Evolutionary conservation across 768 basidiomycete species (phyloP).

Genomic region (Mycena haematopus): DNA sequence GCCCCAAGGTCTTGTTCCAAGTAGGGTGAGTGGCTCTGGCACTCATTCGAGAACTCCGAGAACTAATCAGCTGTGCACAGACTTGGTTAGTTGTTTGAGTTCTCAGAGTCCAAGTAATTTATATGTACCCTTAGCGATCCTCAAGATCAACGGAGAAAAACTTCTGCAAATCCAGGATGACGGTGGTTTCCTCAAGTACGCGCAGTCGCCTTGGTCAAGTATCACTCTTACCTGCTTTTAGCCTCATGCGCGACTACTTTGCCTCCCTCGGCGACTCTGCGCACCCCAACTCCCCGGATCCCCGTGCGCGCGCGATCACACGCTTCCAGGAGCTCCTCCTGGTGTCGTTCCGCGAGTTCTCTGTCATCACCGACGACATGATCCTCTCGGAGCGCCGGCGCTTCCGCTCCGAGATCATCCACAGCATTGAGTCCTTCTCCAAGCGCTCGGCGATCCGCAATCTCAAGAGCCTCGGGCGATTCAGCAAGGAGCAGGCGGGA

Average conservation of each 20-base stretch:
- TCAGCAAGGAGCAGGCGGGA: slow-evolving; percentile 87
- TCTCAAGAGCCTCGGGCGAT: slow-evolving; percentile 77
- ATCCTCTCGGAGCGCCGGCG: slow-evolving; percentile 86
- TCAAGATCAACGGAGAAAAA: slow-evolving; percentile 96
- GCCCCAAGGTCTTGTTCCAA: slow-evolving; percentile 98
- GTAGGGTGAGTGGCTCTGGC: slow-evolving; percentile 72
- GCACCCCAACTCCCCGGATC: slow-evolving; percentile 87
- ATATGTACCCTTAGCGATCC: slow-evolving; percentile 66
- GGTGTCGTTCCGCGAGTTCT: slow-evolving; percentile 97
- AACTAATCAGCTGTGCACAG: slow-evolving; percentile 13
- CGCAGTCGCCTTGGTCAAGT: slow-evolving; percentile 8
- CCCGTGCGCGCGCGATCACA: slow-evolving; percentile 91
- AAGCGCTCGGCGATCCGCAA: slow-evolving; percentile 92
- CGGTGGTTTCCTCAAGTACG: slow-evolving; percentile 93
- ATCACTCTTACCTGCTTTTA: slow-evolving; percentile 36
- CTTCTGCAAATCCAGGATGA: slow-evolving; percentile 95
- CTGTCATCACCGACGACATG: slow-evolving; percentile 93
- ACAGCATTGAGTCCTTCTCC: slow-evolving; percentile 92
- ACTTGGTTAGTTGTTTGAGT: slow-evolving; percentile 53
- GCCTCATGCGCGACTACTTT: slow-evolving; percentile 96
- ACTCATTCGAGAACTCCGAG: neutral
- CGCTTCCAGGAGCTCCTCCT: slow-evolving; percentile 97
- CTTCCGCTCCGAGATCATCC: slow-evolving; percentile 88
- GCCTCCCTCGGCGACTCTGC: slow-evolving; percentile 92
- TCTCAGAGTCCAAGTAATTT: neutral